phyloP scores from a whole-genome alignment of 1,284 basidiomycete species.

The Cystobasidiaceae sp. region DNA sequence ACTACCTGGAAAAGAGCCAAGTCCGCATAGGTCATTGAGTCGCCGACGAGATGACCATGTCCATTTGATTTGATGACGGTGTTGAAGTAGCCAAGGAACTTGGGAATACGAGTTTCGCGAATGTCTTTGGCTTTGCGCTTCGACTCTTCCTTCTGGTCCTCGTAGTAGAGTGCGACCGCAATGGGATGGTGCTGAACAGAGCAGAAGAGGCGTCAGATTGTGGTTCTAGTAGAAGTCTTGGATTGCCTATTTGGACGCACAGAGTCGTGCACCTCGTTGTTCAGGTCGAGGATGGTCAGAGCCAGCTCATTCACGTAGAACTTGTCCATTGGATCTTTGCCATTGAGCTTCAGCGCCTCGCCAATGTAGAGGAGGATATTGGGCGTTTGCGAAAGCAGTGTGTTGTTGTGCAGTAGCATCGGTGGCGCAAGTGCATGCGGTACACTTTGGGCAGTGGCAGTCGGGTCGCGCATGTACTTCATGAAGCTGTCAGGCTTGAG shows the following conservation, averaged over 20 bases:
- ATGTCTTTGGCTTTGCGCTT: slow-evolving; percentile 48
- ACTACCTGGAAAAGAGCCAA: slow-evolving; percentile 52
- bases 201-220: slow-evolving; percentile 32
- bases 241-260: neutral
- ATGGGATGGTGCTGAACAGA: slow-evolving; percentile 50
- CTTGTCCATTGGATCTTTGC: slow-evolving; percentile 32
- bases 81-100: slow-evolving; percentile 51
- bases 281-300: slow-evolving; percentile 51
- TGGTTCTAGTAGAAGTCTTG: slow-evolving; percentile 36
- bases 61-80: slow-evolving; percentile 47
- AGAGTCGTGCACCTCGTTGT: slow-evolving; percentile 50
- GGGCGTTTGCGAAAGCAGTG: slow-evolving; percentile 40
- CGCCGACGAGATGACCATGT: slow-evolving; percentile 48
- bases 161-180: slow-evolving; percentile 49
- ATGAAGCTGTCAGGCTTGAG: slow-evolving; percentile 23
- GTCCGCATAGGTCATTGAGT: slow-evolving; percentile 52
- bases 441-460: neutral
- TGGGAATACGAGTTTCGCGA: slow-evolving; percentile 51
- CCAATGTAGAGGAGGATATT: slow-evolving; percentile 42
- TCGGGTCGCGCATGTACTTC: slow-evolving; percentile 13
- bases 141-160: slow-evolving; percentile 52
- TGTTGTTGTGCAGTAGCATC: slow-evolving; percentile 39
- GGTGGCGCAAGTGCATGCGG: slow-evolving; percentile 46
- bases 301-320: slow-evolving; percentile 50
- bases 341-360: slow-evolving; percentile 44